Percentiles rank a stretch among this genome's conserved stretches.
Evolutionary conservation across 331 rosid genomes (phyloP).

Genomic region (Quercus phellos): DNA sequence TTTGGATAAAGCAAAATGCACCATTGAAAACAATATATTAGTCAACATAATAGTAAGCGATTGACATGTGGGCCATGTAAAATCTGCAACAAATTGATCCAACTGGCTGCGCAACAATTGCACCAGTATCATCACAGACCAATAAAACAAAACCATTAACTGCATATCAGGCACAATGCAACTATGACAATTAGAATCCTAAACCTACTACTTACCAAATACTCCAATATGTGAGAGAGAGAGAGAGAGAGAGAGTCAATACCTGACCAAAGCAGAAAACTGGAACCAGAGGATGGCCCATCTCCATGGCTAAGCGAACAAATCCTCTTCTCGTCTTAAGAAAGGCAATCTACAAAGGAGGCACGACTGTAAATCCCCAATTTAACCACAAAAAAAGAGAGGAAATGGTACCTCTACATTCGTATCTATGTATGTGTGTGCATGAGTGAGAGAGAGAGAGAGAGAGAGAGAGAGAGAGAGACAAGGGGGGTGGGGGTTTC

Average conservation of each 20-base stretch:
- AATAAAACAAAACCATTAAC: neutral
- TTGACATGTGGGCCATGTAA: neutral
- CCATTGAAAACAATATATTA: neutral
- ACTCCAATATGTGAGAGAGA: neutral
- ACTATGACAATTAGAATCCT: neutral
- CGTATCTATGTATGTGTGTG: neutral
- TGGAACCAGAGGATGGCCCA: constrained; percentile 83
- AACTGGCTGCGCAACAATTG: neutral
- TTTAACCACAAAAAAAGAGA: neutral
- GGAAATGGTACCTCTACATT: neutral
- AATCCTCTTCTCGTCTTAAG: constrained; percentile 83
- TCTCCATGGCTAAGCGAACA: constrained; percentile 79
- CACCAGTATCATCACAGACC: neutral
- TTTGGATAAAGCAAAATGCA: neutral
- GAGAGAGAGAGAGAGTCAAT: constrained; percentile 9
- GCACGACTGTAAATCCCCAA: neutral
- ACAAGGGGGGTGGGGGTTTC: neutral
- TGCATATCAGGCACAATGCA: neutral
- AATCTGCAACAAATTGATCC: constrained; percentile 11
- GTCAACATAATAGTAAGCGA: neutral
- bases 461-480: neutral
- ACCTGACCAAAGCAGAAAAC: constrained; percentile 97
- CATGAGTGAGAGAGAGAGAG: neutral
- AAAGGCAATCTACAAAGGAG: constrained; percentile 52
- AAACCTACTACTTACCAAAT: neutral